Base-by-base conservation (phyloP, 768 basidiomycete species). In the Rubroboletus pulcherrimus region DNA sequence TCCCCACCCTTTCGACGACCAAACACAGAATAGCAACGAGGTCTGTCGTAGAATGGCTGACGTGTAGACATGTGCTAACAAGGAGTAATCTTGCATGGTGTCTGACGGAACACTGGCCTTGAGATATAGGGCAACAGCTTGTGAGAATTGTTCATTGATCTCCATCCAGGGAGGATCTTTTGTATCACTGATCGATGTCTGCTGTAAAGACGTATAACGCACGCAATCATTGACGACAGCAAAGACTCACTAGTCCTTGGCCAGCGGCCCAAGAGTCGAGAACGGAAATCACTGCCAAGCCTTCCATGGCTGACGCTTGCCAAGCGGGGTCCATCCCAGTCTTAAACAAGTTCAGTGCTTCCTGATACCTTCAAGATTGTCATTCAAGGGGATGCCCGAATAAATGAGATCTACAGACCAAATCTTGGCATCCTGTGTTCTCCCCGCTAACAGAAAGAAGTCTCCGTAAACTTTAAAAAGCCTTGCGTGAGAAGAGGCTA, bases 1-100 rank as follows among this genome's bases (percentile, higher is more conserved):
- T 3, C 91, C 89, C 87, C 92, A 93, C 24, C 93, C 93, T 68
- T 91, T 89, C n/a, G 87, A 82, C 43, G 87, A 84, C 89, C 90
- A 89, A 9, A 92, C 75, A 21, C 89, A 80, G 65, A 91, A 89
- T 15, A 93, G 75, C 47, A 95, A 77, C 2, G 82, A 80, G 7
- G 87, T 74, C 65, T 90, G 90, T 39, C 91, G 83, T 10, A 94
- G 75, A 47, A 91, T 80, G 45, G 73, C 82, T 71, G 69, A 78
- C 78, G 63, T 77, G 68, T 89, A 89, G 30, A 93, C 75, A 64
- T 86, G 83, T 2, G 89, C 76, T 29, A 86, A 77, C 55, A 84
- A 76, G n/a, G 80, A 79, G 62, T 80, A 80, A 52, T 84, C 81
- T 52, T 80, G 77, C 57, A 83, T 81, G 21, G 60, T 55, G 41